These are phyloP conservation scores for Fusarium luffae DNA, from an alignment of 2,329 filamentous ascomycete species.

Conservation along the genomic window DNA sequence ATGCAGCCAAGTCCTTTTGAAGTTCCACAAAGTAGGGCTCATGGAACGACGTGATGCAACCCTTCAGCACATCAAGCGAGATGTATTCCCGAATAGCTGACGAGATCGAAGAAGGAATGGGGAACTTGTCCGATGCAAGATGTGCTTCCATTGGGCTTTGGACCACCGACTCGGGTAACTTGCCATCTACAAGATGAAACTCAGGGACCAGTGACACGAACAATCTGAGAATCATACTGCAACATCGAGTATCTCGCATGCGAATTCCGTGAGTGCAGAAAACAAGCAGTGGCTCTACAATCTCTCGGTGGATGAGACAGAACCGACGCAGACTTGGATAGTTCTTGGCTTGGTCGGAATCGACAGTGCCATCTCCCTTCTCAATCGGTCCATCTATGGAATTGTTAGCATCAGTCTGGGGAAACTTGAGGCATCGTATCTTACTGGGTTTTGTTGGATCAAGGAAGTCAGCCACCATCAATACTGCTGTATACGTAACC, in stretches of 20 bases:
- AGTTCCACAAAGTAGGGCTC: constrained; percentile 97
- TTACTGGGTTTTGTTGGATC: constrained; percentile 77
- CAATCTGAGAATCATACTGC: constrained; percentile 85
- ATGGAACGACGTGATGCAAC: constrained; percentile 89
- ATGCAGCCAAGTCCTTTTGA: constrained; percentile 87
- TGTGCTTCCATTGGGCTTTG: constrained; percentile 45
- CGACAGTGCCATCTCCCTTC: constrained; percentile 38
- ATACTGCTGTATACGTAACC: constrained; percentile 89
- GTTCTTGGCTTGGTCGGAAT: constrained; percentile 51
- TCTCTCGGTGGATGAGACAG: constrained; percentile 78
- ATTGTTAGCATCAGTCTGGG: constrained; percentile 25
- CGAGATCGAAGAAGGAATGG: constrained; percentile 65
- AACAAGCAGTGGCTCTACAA: constrained; percentile 88
- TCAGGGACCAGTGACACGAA: constrained; percentile 86
- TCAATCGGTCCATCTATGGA: constrained; percentile 48
- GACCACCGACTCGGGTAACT: constrained; percentile 41
- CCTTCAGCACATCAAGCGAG: constrained; percentile 86
- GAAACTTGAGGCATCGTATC: constrained; percentile 47
- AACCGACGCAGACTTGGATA: constrained; percentile 79
- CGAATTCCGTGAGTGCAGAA: constrained; percentile 92
- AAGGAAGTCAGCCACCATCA: constrained; percentile 89
- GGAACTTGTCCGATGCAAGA: constrained; percentile 53
- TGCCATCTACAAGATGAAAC: constrained; percentile 70
- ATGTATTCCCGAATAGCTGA: constrained; percentile 88
- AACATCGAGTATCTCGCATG: constrained; percentile 90